Evolutionary conservation across 2,329 filamentous ascomycete genomes (phyloP).

Genomic region (Aspergillus unguis): DNA sequence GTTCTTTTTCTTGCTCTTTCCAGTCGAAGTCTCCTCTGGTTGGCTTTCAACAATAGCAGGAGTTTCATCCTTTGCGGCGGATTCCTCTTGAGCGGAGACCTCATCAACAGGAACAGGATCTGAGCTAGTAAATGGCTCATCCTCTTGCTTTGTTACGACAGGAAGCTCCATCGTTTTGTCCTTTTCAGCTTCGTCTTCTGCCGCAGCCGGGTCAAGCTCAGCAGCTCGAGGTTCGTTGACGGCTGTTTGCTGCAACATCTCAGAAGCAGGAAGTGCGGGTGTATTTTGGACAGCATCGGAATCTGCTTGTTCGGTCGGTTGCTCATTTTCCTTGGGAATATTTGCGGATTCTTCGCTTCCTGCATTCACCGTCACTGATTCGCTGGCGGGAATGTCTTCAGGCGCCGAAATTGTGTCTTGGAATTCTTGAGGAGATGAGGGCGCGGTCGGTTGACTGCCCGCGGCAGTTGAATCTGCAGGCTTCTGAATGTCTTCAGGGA

Average conservation of each 20-base stretch:
- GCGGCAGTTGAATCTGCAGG: not conserved
- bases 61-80: not conserved
- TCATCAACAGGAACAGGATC: not conserved
- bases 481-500: not conserved
- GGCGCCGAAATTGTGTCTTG: not conserved
- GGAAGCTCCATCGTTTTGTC: not conserved
- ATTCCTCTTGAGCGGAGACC: not conserved
- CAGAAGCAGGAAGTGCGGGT: not conserved
- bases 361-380: not conserved
- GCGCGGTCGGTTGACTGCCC: not conserved
- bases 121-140: not conserved
- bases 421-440: not conserved
- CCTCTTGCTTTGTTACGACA: not conserved
- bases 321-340: not conserved
- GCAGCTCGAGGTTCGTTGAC: not conserved
- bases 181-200: not conserved
- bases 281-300: not conserved
- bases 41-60: constrained; percentile 2
- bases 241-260: not conserved
- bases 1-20: constrained; percentile 24
- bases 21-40: constrained; percentile 6
- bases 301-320: not conserved
- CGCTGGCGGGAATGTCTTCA: not conserved
- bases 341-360: not conserved
- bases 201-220: not conserved